phyloP scores from a whole-genome alignment of 371 early-diverging fungal species.

The Mortierella polycephala region DNA sequence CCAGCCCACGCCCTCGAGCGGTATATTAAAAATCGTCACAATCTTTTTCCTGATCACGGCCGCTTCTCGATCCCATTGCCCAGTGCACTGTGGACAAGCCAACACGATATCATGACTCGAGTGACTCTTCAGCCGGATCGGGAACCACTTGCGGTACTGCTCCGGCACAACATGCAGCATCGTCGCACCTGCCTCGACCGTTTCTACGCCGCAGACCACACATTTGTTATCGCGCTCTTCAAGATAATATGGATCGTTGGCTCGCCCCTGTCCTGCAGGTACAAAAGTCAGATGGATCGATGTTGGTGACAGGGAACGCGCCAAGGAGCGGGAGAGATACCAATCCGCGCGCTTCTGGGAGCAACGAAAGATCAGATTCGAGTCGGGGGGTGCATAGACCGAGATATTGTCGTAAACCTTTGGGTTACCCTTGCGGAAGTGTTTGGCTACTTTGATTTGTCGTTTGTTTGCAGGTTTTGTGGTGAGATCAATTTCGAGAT shows the following conservation, averaged over 20 bases:
- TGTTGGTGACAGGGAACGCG: conserved; percentile 33
- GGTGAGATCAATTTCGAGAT: conserved; percentile 36
- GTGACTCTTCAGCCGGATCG: conserved; percentile 50
- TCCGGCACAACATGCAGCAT: conserved; percentile 56
- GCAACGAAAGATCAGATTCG: conserved; percentile 50
- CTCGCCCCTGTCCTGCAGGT: conserved; percentile 51
- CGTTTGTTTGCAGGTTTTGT: conserved; percentile 13
- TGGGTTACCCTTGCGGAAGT: conserved; percentile 37
- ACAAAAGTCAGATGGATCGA: conserved; percentile 54
- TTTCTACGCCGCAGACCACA: conserved; percentile 43
- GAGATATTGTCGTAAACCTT: conserved; percentile 53
- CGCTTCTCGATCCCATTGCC: conserved; percentile 42
- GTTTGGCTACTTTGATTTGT: conserved; percentile 34
- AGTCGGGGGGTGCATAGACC: conserved; percentile 50
- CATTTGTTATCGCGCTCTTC: conserved; percentile 55
- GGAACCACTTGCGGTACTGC: conserved; percentile 54
- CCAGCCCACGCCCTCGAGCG: conserved; percentile 54
- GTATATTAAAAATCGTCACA: conserved; percentile 28
- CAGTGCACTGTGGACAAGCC: conserved; percentile 50
- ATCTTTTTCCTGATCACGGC: conserved; percentile 37
- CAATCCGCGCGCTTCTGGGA: conserved; percentile 48
- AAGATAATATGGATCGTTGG: conserved; percentile 37
- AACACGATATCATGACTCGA: conserved; percentile 51
- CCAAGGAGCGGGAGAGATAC: conserved; percentile 51
- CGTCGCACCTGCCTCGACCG: conserved; percentile 35